Evolutionary conservation across 345 rosid genomes (phyloP).

Genomic region (Stellera chamaejasme): DNA sequence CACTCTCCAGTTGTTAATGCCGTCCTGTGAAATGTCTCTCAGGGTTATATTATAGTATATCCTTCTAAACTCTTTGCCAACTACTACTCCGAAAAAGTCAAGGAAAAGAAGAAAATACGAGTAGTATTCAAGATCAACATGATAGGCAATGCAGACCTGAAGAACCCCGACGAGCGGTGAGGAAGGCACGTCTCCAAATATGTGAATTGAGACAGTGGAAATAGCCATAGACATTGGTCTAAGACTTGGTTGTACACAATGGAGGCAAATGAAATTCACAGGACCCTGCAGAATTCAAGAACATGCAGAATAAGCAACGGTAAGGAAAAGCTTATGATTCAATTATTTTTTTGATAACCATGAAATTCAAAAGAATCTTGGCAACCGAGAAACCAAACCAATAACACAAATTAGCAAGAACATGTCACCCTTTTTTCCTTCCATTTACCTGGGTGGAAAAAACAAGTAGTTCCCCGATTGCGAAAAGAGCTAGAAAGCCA

Average conservation of each 20-base stretch:
- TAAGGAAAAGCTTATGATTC: not conserved
- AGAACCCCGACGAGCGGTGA: constrained; percentile 91
- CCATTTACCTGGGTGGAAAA: constrained; percentile 78
- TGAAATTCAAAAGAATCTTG: not conserved
- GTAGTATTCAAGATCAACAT: no score
- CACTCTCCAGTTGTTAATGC: constrained; percentile 70
- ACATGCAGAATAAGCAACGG: not conserved
- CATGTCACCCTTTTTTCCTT: not conserved
- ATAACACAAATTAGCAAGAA: no score
- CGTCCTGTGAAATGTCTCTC: constrained; percentile 41
- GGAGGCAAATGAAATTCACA: constrained; percentile 76
- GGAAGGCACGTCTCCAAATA: constrained; percentile 94
- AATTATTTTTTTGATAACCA: not conserved
- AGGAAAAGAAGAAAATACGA: no score
- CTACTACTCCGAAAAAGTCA: no score
- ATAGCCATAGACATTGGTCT: constrained; percentile 90
- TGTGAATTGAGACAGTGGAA: constrained; percentile 81
- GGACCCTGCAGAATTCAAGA: constrained; percentile 55
- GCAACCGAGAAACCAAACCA: no score
- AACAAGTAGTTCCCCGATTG: constrained; percentile 78
- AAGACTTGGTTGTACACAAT: constrained; percentile 68
- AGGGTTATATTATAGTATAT: not conserved
- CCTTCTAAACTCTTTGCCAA: no score
- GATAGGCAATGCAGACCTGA: constrained; percentile 56
- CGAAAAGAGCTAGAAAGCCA: constrained; percentile 65